Base-by-base conservation (phyloP, 225 moss, liverwort and hornwort species). In the Bryoerythrophyllum caledonicum region DNA sequence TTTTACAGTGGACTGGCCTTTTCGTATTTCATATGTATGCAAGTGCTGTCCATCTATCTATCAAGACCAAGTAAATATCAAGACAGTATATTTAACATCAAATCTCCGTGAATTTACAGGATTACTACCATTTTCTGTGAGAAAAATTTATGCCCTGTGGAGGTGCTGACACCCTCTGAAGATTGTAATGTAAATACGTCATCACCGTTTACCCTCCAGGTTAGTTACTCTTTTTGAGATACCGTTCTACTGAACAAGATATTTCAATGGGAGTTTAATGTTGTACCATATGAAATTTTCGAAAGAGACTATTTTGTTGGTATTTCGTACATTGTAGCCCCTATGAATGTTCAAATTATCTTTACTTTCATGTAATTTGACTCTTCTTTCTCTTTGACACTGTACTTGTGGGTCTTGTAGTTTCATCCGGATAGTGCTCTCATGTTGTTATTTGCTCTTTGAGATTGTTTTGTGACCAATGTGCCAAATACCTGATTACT, bases 121-220 rank as follows among this genome's bases (percentile, higher is more conserved):
- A 87, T 89, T 10, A 78, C 79, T 40, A 75, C 80, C 28, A 40
- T 77, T 55, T 81, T 82, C 69, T 91, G 93, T 73, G 75, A 84
- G 77, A 83, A 78, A 24, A 84, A 84, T 27, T 24, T 86, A 8
- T 93, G 91, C 63, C 93, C 93, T 40, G 77, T 75, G 6, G 93
- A 93, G 84, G 87, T 93, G 46, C 80, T 68, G 25, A 79, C 52
- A 77, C 91, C 93, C 15, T 91, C 91, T 56, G 91, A 93, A 78
- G 93, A 93, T 71, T 93, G 93, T 63, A 89, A 84, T 38, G 77
- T 93, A 41, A 93, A 93, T 73, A 79, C 76, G 10, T 89, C 93
- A 14, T 89, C 93, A 48, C 91, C 91, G 6, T 93, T 93, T 74
- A 87, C 89, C 32, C 90, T 91, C 38, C 93, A 93, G 93, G 93